A percentile compares a stretch with the other conserved stretches of the same genome.
phyloP scores from a whole-genome alignment of 345 rosid species.

The Syzygium oleosum region DNA sequence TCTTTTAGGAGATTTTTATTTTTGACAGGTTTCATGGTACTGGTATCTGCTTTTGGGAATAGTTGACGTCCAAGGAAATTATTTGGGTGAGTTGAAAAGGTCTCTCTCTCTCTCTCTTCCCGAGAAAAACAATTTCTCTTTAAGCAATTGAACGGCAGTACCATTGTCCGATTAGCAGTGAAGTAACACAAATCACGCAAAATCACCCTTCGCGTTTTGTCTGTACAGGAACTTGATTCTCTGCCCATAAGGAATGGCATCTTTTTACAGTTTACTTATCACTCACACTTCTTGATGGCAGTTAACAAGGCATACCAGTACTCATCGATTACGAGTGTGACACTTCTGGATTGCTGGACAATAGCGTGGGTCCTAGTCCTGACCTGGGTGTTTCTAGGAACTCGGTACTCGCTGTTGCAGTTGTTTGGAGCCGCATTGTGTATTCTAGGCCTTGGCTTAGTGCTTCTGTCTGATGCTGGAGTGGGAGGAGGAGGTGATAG shows the following conservation, averaged over 20 bases:
- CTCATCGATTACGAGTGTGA: conserved; percentile 64
- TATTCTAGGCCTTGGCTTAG: conserved; percentile 53
- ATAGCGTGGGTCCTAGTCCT: conserved; percentile 45
- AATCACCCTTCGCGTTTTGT: neutral
- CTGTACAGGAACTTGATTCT: neutral
- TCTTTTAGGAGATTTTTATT: neutral
- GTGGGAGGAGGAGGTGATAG: conserved; percentile 48
- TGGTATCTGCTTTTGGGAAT: conserved; percentile 58
- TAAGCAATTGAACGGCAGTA: neutral
- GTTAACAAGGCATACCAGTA: conserved; percentile 57
- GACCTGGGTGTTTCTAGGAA: conserved; percentile 44
- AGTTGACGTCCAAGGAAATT: conserved; percentile 60
- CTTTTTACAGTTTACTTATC: neutral
- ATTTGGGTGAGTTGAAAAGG: conserved; percentile 34
- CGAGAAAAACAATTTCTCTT: neutral
- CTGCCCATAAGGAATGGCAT: neutral
- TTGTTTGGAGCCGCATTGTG: conserved; percentile 45
- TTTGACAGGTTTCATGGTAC: conserved; percentile 19
- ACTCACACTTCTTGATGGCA: conserved; percentile 1
- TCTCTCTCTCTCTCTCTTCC: neutral
- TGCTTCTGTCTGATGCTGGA: conserved; percentile 49
- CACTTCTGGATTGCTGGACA: conserved; percentile 54
- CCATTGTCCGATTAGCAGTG: neutral
- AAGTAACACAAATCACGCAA: neutral
- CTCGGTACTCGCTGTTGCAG: conserved; percentile 48